Conservation (phyloP, 208 protist species). For the Trypanosoma rangeli region DNA sequence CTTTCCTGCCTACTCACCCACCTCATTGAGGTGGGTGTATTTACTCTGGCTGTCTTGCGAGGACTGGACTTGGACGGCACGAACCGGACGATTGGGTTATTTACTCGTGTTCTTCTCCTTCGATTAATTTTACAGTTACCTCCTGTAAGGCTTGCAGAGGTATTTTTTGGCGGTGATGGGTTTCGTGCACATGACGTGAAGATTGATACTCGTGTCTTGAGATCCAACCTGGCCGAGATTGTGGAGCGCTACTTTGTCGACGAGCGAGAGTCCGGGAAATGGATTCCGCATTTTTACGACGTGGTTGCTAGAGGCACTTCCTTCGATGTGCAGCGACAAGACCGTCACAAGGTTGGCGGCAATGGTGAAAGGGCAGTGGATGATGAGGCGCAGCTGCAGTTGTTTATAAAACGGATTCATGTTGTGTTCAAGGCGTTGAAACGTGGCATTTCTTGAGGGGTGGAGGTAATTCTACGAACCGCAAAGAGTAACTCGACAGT, state of each 20-base stretch:
- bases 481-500: not conserved
- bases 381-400: conserved; percentile 31
- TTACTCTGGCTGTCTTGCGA: conserved; percentile 69
- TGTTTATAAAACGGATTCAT: conserved; percentile 65
- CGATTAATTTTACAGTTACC: conserved; percentile 67
- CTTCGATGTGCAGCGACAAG: conserved; percentile 38
- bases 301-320: conserved; percentile 59
- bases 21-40: conserved; percentile 57
- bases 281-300: conserved; percentile 75
- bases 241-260: conserved; percentile 78
- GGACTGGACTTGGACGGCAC: conserved; percentile 80
- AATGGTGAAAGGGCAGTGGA: not conserved
- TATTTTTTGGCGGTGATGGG: conserved; percentile 85
- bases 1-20: conserved; percentile 53
- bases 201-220: conserved; percentile 54
- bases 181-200: conserved; percentile 53
- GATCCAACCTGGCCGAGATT: conserved; percentile 52
- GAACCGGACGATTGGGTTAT: conserved; percentile 76
- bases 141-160: conserved; percentile 44
- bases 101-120: conserved; percentile 73
- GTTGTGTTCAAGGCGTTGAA: conserved; percentile 76
- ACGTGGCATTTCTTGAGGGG: conserved; percentile 58
- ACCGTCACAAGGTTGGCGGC: not conserved
- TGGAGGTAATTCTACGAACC: not conserved
- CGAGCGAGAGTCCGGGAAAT: conserved; percentile 52